phyloP scores from a whole-genome alignment of 257 asterid genomes.

The Jacaranda copaia region DNA sequence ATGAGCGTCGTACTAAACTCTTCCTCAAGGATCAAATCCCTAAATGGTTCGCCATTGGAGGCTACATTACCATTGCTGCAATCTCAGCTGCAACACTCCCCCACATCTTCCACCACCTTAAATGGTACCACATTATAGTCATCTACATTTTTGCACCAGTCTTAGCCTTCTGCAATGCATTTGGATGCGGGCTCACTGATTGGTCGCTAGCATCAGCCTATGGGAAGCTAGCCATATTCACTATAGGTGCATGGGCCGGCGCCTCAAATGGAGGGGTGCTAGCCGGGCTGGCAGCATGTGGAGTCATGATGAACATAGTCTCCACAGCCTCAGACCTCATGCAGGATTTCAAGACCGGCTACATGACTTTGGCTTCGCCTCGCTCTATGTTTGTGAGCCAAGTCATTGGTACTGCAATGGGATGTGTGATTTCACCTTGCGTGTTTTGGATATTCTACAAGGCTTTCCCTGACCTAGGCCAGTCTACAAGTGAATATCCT shows the following conservation, averaged over 20 bases:
- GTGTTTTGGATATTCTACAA: constrained; percentile 54
- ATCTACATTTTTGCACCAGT: constrained; percentile 60
- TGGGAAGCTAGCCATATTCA: constrained; percentile 67
- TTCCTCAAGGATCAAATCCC: constrained; percentile 72
- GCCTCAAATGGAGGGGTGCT: constrained; percentile 59
- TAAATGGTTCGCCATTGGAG: constrained; percentile 48
- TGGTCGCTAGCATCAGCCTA: constrained; percentile 66
- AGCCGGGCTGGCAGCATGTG: constrained; percentile 73
- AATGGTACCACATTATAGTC: constrained; percentile 58
- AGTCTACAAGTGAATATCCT: constrained; percentile 31
- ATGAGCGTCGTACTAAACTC: constrained; percentile 10
- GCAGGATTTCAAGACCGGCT: constrained; percentile 78
- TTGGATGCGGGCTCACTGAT: constrained; percentile 65
- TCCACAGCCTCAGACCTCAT: constrained; percentile 69
- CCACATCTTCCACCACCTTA: constrained; percentile 59
- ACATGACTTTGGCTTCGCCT: constrained; percentile 70
- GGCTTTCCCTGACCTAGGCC: constrained; percentile 43
- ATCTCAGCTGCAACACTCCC: constrained; percentile 58
- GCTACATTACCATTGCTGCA: constrained; percentile 52
- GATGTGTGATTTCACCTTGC: constrained; percentile 57
- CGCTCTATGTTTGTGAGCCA: constrained; percentile 83
- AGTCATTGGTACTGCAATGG: constrained; percentile 57
- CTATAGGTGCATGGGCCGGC: constrained; percentile 69
- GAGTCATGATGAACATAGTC: constrained; percentile 73
- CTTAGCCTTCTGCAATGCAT: constrained; percentile 71